phyloP scores from a whole-genome alignment of 1,284 basidiomycete genomes.

The Marasmius tenuissimus region DNA sequence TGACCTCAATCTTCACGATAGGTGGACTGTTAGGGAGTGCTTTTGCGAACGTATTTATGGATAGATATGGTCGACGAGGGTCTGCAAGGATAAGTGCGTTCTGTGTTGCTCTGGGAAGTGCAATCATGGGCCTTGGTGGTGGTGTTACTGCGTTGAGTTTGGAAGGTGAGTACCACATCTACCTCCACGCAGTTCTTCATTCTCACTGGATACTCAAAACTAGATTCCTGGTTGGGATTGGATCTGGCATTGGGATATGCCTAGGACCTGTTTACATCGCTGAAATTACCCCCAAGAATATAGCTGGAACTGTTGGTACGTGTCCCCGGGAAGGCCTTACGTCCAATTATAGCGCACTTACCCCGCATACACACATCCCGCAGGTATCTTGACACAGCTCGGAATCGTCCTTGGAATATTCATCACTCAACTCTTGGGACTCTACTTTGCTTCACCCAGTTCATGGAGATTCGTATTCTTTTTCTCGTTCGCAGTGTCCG shows the following conservation, averaged over 20 bases:
- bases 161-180: constrained; percentile 58
- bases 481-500: constrained; percentile 60
- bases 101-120: constrained; percentile 60
- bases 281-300: constrained; percentile 74
- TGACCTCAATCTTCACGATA: constrained; percentile 86
- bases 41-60: constrained; percentile 69
- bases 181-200: constrained; percentile 1
- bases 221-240: constrained; percentile 78
- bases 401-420: constrained; percentile 85
- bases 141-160: constrained; percentile 58
- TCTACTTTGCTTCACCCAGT: constrained; percentile 57
- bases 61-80: constrained; percentile 66
- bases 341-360: constrained; percentile 12
- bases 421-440: constrained; percentile 69
- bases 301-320: constrained; percentile 73
- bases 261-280: constrained; percentile 86
- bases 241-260: constrained; percentile 83
- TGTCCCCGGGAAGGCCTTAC: constrained; percentile 4
- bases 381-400: constrained; percentile 87
- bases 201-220: constrained; percentile 1
- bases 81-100: constrained; percentile 60
- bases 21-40: constrained; percentile 84
- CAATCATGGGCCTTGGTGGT: constrained; percentile 63
- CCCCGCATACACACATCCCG: neutral
- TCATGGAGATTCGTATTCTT: constrained; percentile 76